Evolutionary conservation across 1,284 basidiomycete species (phyloP).

Genomic region (Malassezia vespertilionis): DNA sequence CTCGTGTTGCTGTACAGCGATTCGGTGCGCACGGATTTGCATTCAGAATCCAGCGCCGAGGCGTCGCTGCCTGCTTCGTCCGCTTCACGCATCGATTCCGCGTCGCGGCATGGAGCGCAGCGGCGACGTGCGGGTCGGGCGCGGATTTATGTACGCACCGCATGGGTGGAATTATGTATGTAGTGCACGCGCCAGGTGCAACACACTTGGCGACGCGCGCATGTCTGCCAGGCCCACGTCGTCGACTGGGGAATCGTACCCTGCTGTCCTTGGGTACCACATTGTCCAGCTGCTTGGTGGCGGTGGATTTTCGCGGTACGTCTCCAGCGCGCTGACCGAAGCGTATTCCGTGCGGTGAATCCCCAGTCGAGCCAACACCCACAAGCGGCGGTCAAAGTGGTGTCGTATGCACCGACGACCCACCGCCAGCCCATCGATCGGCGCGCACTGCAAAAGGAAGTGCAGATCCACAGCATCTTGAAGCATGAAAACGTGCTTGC

Average conservation of each 20-base stretch:
- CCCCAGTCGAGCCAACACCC: constrained; percentile 22
- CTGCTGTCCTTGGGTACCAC: constrained; percentile 36
- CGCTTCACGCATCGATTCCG: not conserved
- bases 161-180: not conserved
- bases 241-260: constrained; percentile 40
- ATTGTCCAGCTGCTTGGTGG: constrained; percentile 44
- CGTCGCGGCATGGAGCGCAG: not conserved
- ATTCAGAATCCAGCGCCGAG: no score
- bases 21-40: not conserved
- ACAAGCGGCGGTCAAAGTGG: constrained; percentile 44
- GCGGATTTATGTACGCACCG: not conserved
- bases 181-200: not conserved
- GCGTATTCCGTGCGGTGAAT: constrained; percentile 42
- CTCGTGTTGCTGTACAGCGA: not conserved
- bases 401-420: constrained; percentile 33
- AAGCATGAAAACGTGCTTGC: constrained; percentile 75
- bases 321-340: constrained; percentile 9
- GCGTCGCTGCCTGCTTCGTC: not conserved
- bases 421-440: constrained; percentile 42
- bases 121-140: not conserved
- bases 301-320: constrained; percentile 36
- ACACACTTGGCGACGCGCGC: not conserved
- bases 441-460: constrained; percentile 62
- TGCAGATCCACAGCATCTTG: constrained; percentile 72
- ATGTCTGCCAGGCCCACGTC: constrained; percentile 27